Conservation (phyloP, 306 rosid genomes). For the Inga laurina region DNA sequence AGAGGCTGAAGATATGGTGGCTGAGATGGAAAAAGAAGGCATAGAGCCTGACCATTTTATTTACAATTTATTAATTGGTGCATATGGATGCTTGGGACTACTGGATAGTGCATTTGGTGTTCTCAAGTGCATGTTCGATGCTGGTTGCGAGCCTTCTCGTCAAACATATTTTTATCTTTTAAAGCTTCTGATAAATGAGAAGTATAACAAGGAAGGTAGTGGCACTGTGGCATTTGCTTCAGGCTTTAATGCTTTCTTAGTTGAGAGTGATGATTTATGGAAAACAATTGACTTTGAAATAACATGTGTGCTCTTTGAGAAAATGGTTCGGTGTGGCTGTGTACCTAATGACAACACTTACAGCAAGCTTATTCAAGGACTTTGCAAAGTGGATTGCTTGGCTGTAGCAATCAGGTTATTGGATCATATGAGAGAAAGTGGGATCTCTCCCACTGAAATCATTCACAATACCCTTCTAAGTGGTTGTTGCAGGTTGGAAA, state of each 20-base stretch:
- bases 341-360: conserved; percentile 65
- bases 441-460: conserved; percentile 55
- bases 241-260: conserved; percentile 34
- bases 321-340: conserved; percentile 65
- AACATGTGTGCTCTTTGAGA: conserved; percentile 54
- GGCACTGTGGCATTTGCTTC: conserved; percentile 31
- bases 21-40: conserved; percentile 62
- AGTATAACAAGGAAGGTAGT: conserved; percentile 27
- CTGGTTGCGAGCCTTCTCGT: conserved; percentile 70
- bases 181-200: conserved; percentile 59
- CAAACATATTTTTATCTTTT: conserved; percentile 59
- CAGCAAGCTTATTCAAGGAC: conserved; percentile 65
- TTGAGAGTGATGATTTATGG: conserved; percentile 54
- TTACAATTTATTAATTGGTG: conserved; percentile 58
- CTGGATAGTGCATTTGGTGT: conserved; percentile 67
- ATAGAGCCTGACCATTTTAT: conserved; percentile 59
- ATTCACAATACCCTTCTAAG: conserved; percentile 61
- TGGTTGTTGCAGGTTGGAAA: conserved; percentile 61
- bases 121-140: conserved; percentile 62
- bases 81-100: conserved; percentile 63
- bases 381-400: conserved; percentile 61
- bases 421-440: conserved; percentile 58
- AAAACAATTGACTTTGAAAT: conserved; percentile 60
- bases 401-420: conserved; percentile 53
- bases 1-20: conserved; percentile 69